Evolutionary conservation across 1,284 basidiomycete species (phyloP).

Genomic region (Cutaneotrichosporon cyanovorans): DNA sequence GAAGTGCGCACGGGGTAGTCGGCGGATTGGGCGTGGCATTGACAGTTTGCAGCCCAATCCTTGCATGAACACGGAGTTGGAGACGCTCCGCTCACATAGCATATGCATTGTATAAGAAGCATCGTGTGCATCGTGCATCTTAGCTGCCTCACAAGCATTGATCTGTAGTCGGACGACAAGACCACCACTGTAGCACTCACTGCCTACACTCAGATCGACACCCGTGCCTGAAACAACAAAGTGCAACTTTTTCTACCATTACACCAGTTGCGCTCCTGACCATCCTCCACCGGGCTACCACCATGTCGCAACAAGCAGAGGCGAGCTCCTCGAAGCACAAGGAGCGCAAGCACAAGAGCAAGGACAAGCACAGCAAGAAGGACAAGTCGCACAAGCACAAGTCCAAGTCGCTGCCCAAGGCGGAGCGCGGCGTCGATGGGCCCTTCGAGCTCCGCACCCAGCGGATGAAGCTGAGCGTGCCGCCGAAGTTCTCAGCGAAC

Average conservation of each 20-base stretch:
- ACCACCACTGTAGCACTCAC: neutral
- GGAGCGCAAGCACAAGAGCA: constrained; percentile 18
- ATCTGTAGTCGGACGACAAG: neutral
- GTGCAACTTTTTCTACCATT: constrained; percentile 19
- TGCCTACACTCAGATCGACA: too few relatives aligned
- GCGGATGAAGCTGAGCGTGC: constrained; percentile 65
- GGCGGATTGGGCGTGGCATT: neutral
- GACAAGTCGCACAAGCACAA: constrained; percentile 14
- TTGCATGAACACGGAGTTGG: neutral
- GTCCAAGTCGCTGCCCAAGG: constrained; percentile 1
- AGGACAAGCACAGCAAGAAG: constrained; percentile 15
- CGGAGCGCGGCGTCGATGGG: constrained; percentile 39
- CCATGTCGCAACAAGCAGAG: constrained; percentile 17
- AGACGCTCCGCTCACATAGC: neutral
- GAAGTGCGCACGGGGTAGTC: too few relatives aligned
- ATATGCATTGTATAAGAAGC: constrained; percentile 12
- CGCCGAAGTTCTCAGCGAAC: constrained; percentile 70
- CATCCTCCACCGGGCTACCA: neutral
- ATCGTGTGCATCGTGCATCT: neutral
- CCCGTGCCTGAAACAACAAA: constrained; percentile 18
- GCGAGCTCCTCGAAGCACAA: constrained; percentile 25
- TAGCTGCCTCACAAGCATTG: too few relatives aligned
- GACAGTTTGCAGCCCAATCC: neutral
- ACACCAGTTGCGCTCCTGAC: neutral
- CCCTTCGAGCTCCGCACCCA: constrained; percentile 62